Evolutionary conservation across 345 rosid species (phyloP), one percentile per base, ranked within the genome.

Genomic region (Linum tenue): DNA sequence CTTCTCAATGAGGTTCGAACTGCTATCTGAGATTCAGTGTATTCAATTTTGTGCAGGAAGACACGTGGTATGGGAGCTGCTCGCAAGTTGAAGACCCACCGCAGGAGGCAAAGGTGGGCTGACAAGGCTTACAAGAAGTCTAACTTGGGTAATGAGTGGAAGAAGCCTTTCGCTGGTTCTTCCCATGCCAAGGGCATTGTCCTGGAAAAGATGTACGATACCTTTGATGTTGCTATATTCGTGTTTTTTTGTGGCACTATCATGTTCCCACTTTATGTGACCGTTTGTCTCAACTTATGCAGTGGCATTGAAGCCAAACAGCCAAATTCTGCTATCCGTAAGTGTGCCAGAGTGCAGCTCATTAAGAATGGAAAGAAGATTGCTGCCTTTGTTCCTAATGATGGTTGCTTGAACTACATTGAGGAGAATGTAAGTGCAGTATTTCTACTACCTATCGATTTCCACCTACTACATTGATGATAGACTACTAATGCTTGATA

Each of bases 241-340:
- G 31, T 6, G 1, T 17, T 3, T 9, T 37, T 31, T 17, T 17
- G 31, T 22, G 31, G 31, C 31, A 2, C 39, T 9, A 17, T 4
- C 7, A 2, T 59, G 62, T 31, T 59, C 3, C 2, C 14, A 9
- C 7, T 3, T 10, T 4, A n/a, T 38, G 15, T 61, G 42, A 38
- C 17, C 12, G 41, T 38, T 61, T 6, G 9, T 11, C 12, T 14
- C 0, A 17, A 36, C 77, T 79, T 65, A 71, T 73, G 75, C 87
- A 90, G 97, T 10, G 97, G 99, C 67, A 90, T 88, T 79, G 95
- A 90, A 72, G 99, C 97, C 55, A 92, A 92, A 83, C 96, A 88
- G 86, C 99, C 99, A 4, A 92, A 92, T 81, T 92, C 99, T 79
- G 99, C 97, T 55, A 92, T 92, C 76, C 77, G 97, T 62, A 90